Evolutionary conservation across 176 grass and related monocot genomes (phyloP).

Genomic region (Ampelocalamus luodianensis): DNA sequence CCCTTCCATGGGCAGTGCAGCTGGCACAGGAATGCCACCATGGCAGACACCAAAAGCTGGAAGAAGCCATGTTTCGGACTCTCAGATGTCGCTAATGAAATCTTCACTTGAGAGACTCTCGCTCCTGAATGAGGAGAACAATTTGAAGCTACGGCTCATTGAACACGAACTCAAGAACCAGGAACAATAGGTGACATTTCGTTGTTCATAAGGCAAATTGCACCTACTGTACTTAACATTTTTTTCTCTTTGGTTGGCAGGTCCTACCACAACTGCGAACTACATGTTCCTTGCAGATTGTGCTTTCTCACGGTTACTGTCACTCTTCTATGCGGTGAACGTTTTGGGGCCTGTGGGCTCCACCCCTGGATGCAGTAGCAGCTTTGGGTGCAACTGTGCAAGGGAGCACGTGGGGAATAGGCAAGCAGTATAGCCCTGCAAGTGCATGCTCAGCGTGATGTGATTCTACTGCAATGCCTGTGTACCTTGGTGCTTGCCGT

Average conservation of each 20-base stretch:
- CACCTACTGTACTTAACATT: background rate
- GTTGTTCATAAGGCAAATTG: background rate
- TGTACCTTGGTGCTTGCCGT: background rate
- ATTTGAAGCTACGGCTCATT: constrained; percentile 71
- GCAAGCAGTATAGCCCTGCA: background rate
- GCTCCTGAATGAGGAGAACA: constrained; percentile 75
- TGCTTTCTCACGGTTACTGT: background rate
- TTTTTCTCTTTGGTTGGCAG: background rate
- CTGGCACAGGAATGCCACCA: constrained; percentile 18
- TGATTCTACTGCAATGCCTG: background rate
- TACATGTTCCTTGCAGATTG: background rate
- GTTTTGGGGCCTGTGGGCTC: background rate
- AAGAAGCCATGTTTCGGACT: constrained; percentile 53
- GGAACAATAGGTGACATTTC: constrained; percentile 55
- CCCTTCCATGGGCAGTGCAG: constrained; percentile 1
- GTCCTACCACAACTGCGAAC: background rate
- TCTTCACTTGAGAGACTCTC: constrained; percentile 79
- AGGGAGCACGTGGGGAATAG: background rate
- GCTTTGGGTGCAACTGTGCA: constrained; percentile 3
- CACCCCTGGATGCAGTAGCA: background rate
- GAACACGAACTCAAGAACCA: constrained; percentile 67
- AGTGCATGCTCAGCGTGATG: background rate
- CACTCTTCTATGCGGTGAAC: background rate
- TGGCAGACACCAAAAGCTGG: constrained; percentile 45
- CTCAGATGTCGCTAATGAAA: constrained; percentile 76